A percentile compares a stretch with the other conserved stretches of the same genome.
Conservation (phyloP, 257 asterid genomes). For the Verbascum thapsus region DNA sequence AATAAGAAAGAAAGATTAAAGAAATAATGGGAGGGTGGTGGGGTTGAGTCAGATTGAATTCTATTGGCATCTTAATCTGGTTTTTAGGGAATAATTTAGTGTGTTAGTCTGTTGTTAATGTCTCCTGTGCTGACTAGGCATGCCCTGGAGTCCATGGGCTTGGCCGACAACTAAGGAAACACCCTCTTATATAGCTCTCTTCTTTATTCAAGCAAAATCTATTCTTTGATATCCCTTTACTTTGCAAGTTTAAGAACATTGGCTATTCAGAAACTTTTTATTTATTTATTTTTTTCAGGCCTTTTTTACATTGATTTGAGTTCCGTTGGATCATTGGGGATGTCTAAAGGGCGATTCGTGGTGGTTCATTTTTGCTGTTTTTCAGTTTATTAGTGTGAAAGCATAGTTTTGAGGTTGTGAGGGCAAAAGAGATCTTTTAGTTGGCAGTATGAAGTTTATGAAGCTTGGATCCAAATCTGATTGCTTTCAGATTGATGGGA, state of each 20-base stretch:
- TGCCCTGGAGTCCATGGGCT: conserved; percentile 62
- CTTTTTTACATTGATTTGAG: conserved; percentile 37
- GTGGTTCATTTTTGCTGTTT: conserved; percentile 27
- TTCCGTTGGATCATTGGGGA: conserved; percentile 24
- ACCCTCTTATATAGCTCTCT: conserved; percentile 49
- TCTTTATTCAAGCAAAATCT: conserved; percentile 38
- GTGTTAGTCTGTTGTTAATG: conserved; percentile 50
- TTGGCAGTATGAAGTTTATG: conserved; percentile 69
- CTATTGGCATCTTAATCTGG: conserved; percentile 38
- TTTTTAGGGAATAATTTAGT: conserved; percentile 51
- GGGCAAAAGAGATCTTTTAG: conserved; percentile 34
- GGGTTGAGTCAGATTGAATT: conserved; percentile 33
- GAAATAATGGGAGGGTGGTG: conserved; percentile 29
- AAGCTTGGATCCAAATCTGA: conserved; percentile 81
- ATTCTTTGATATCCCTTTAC: conserved; percentile 40
- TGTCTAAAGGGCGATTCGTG: conserved; percentile 31
- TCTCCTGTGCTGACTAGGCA: conserved; percentile 62
- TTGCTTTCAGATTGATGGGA: conserved; percentile 56
- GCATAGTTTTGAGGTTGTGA: conserved; percentile 29
- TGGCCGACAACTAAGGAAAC: conserved; percentile 76
- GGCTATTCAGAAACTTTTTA: conserved; percentile 19
- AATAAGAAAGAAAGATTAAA: conserved; percentile 23
- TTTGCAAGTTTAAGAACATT: conserved; percentile 36
- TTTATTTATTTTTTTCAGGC: conserved; percentile 39
- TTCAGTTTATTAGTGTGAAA: conserved; percentile 32